Base-by-base conservation (phyloP, 176 grass and related monocot genomes). In the Triticum monococcum region DNA sequence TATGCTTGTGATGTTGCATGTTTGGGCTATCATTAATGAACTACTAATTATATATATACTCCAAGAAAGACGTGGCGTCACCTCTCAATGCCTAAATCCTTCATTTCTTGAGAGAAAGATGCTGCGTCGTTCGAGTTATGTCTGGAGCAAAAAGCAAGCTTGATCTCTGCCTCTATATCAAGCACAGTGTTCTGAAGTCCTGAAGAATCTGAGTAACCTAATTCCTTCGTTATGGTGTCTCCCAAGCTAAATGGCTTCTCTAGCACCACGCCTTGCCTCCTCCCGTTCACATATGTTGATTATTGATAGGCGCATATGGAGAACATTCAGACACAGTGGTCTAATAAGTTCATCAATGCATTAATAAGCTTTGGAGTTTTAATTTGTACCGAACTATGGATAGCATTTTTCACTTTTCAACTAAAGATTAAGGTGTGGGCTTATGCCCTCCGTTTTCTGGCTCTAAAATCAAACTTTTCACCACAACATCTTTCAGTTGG, bases 281-380 rank as follows among this genome's bases (percentile, higher is more conserved):
- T 85, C 31, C 95, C 91, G 72, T 97, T 97, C 38, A 97, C 95
- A 88, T 97, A 97, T 7, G 95, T 92, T 97, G 84, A 52, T 52
- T 89, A 3, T 43, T 43, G 16, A 59, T 80, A 25, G 36, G 40
- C 60, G 48, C 48, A 52, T 2, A 52, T 52, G 12, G 11, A 52
- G 4, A 0, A 52, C 48, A 52, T 5, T 52, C 13, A 52, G 17
- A 17, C 40, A 52, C 13, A 52, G 14, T 3, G 48, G 13, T 52
- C 48, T 52, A 17, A 50, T 45, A 37, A 37, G 36, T 11, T 45
- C 41, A 45, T 50, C 46, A 50, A 52, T 13, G 43, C 48, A 52
- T 43, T 43, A 11, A 3, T 43, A 43, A 11, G 40, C 9, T 43
- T 43, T 43, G 0, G 40, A 43, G 40, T 43, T 43, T 11, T 11